Evolutionary conservation across 139 green algal genomes (phyloP).

Genomic region (Chlamydomonas sp.): DNA sequence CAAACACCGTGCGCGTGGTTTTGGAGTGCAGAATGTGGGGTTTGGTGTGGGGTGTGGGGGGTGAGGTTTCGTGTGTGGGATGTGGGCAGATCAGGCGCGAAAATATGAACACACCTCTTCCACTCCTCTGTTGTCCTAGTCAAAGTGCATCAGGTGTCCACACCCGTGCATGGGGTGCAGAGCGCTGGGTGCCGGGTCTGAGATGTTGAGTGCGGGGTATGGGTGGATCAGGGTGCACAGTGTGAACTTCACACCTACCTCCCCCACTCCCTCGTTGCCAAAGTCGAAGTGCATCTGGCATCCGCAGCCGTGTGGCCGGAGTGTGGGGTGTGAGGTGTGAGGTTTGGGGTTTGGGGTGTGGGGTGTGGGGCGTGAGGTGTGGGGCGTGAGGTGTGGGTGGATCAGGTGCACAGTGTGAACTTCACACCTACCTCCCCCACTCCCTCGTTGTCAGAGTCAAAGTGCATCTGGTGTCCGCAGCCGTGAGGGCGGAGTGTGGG

Average conservation of each 20-base stretch:
- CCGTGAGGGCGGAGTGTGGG: constrained; percentile 20
- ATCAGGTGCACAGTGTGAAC: background rate
- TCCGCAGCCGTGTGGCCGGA: constrained; percentile 24
- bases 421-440: background rate
- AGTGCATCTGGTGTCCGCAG: constrained; percentile 48
- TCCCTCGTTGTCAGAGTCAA: constrained; percentile 36
- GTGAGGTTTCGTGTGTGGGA: background rate
- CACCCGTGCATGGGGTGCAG: constrained; percentile 7
- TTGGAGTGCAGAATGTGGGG: background rate
- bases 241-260: background rate
- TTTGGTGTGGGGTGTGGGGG: background rate
- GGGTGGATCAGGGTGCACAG: no score
- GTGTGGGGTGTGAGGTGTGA: background rate
- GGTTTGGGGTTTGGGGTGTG: background rate
- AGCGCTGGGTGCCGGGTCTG: no score
- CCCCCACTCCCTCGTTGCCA: constrained; percentile 21
- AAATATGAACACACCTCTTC: background rate
- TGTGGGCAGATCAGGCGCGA: background rate
- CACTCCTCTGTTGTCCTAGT: constrained; percentile 27
- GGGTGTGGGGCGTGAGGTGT: background rate
- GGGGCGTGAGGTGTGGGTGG: background rate
- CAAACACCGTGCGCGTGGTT: constrained; percentile 22
- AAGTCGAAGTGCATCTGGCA: constrained; percentile 55
- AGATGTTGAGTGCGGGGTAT: no score
- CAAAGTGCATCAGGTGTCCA: constrained; percentile 52